Conservation (phyloP, 805 yeast genomes). For the Candida maesae region DNA sequence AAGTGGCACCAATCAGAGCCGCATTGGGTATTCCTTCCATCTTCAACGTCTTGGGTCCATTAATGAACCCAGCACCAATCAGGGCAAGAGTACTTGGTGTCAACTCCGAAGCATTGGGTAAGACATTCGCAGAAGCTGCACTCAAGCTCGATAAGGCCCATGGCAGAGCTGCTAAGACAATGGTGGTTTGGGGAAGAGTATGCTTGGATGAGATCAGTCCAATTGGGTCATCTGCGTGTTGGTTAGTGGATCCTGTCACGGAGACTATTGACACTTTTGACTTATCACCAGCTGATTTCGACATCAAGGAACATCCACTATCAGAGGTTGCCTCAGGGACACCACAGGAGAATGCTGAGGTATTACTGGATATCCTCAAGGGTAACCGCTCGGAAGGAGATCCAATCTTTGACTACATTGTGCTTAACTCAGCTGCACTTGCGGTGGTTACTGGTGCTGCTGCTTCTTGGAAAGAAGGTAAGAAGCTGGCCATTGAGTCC, state of each 20-base stretch:
- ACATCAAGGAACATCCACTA: slow-evolving; percentile 68
- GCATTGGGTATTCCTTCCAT: slow-evolving; percentile 86
- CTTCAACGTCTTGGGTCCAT: slow-evolving; percentile 91
- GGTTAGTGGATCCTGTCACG: slow-evolving; percentile 56
- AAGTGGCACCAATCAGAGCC: slow-evolving; percentile 74
- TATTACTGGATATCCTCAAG: slow-evolving; percentile 40
- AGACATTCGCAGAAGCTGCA: slow-evolving; percentile 80
- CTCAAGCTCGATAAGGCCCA: slow-evolving; percentile 50
- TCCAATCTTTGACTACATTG: slow-evolving; percentile 84
- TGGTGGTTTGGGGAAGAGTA: slow-evolving; percentile 90
- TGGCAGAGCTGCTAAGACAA: slow-evolving; percentile 46
- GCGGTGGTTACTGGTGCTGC: slow-evolving; percentile 75
- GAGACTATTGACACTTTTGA: slow-evolving; percentile 41
- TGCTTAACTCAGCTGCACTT: slow-evolving; percentile 84
- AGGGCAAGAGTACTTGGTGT: slow-evolving; percentile 87
- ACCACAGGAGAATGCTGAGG: slow-evolving; percentile 75
- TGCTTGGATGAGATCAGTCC: slow-evolving; percentile 96
- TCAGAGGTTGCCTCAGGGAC: slow-evolving; percentile 75
- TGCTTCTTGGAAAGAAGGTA: slow-evolving; percentile 72
- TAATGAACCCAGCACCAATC: slow-evolving; percentile 84
- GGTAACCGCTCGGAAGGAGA: slow-evolving; percentile 45
- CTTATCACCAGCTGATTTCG: slow-evolving; percentile 75
- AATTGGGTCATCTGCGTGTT: slow-evolving; percentile 72
- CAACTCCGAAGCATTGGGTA: slow-evolving; percentile 73
- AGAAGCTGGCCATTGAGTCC: slow-evolving; percentile 62